Evolutionary conservation across 1,284 basidiomycete genomes (phyloP), one percentile per base, ranked within the genome.

Genomic region (Anthracocystis walkeri): DNA sequence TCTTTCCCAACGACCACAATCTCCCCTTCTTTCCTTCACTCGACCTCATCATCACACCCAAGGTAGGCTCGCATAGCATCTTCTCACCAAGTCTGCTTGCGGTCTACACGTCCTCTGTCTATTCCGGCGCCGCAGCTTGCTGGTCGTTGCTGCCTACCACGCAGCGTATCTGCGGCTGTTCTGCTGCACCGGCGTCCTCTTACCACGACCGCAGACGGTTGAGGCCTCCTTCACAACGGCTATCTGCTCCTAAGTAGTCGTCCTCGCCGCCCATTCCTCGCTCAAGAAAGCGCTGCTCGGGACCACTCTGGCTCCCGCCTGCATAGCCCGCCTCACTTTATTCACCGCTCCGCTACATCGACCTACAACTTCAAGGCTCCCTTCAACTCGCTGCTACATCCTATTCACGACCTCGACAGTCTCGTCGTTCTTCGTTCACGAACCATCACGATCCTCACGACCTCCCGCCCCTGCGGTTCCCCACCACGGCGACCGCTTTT

Each of bases 361-460:
- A 31, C 48, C 7, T 10, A 4, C 48, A 49, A 29, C 48, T 49
- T 49, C 29, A 21, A 48, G 46, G 16, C 46, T 18, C 18, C 11
- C 23, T 14, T n/a, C 27, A 38, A 14, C 35, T 38, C 35, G 35
- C 18, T 27, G 46, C 46, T 48, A 10, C 25, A 48, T 48, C 16
- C 46, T 29, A 5, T 5, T 25, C 25, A n/a, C 21, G 50, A 52
- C 23, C 35, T 14, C 33, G 20, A 20, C 33, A 38, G 0, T 12
- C 33, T 23, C 18, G 49, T 25, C 35, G 23, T 11, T 14, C 53
- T 44, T 29, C 18, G 21, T 25, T 46, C 55, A 71, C 68, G 63
- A 61, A 53, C 31, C 54, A 11, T 55, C 29, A 71, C 68, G 68
- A 62, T 53, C 56, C 58, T 65, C 45, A 71, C 68, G 63, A 65